Percentiles rank a stretch among this genome's conserved stretches.
These are phyloP conservation scores for Vairimorpha necatrix DNA, from an alignment of 371 early-diverging fungal genomes.

Conservation along the genomic window DNA sequence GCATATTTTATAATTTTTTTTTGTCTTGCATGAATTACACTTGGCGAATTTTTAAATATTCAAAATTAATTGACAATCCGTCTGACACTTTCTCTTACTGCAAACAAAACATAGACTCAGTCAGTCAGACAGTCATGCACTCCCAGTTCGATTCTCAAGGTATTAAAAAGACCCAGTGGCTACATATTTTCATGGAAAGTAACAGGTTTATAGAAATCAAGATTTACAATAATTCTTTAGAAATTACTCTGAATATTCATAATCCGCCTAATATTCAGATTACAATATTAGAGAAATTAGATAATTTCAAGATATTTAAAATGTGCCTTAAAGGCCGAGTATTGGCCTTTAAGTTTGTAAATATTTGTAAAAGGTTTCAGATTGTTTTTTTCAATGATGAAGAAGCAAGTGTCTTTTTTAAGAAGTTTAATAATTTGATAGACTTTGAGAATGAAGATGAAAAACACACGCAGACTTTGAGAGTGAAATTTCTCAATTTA, in stretches of 20 bases:
- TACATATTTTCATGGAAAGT: slow-evolving; percentile 33
- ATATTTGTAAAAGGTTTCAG: slow-evolving; percentile 7
- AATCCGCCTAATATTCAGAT: slow-evolving; percentile 7
- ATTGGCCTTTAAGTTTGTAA: slow-evolving; percentile 11
- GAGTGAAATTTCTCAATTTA: not conserved
- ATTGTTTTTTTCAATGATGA: slow-evolving; percentile 19
- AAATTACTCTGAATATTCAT: slow-evolving; percentile 11
- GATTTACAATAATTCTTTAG: not conserved
- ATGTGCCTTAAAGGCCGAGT: slow-evolving; percentile 9
- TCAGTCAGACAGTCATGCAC: slow-evolving; percentile 30
- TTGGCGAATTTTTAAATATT: slow-evolving; percentile 45
- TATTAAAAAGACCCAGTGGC: slow-evolving; percentile 22
- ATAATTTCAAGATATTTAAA: not conserved
- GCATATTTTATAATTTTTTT: no score
- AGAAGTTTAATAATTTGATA: not conserved
- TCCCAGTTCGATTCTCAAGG: slow-evolving; percentile 24
- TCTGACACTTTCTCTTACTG: slow-evolving; percentile 23
- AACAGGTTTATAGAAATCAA: slow-evolving; percentile 19
- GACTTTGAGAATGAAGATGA: not conserved
- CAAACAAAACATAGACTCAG: not conserved
- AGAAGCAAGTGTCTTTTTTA: slow-evolving; percentile 17
- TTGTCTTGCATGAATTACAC: slow-evolving; percentile 23
- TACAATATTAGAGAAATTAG: slow-evolving; percentile 13
- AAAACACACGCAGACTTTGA: not conserved
- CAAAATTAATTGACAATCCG: slow-evolving; percentile 10